Percentiles rank a stretch among this genome's conserved stretches.
phyloP scores from a whole-genome alignment of 495 filamentous ascomycete genomes.

The Aspergillus olivimuriae region DNA sequence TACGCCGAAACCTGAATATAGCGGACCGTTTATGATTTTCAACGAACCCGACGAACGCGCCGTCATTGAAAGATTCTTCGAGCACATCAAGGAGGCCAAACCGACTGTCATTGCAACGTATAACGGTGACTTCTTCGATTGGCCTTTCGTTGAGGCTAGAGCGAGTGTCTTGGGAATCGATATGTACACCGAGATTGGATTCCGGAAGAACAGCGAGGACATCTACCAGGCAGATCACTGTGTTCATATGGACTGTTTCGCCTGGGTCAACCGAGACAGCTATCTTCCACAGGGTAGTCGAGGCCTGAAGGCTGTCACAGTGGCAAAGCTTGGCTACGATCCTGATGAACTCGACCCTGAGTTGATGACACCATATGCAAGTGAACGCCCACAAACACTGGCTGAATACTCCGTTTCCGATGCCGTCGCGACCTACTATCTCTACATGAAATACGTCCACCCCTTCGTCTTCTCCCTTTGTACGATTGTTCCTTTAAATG shows the following conservation, averaged over 20 bases:
- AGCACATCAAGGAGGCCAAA: slow-evolving; percentile 88
- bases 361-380: slow-evolving; percentile 92
- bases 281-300: slow-evolving; percentile 96
- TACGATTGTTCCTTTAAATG: slow-evolving; percentile 88
- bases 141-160: slow-evolving; percentile 94
- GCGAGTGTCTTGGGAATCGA: slow-evolving; percentile 94
- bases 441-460: slow-evolving; percentile 99
- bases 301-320: slow-evolving; percentile 95
- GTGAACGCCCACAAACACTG: slow-evolving; percentile 84
- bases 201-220: slow-evolving; percentile 89
- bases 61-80: slow-evolving; percentile 86
- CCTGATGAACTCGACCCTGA: slow-evolving; percentile 97
- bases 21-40: slow-evolving; percentile 91
- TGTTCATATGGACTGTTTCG: slow-evolving; percentile 98
- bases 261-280: slow-evolving; percentile 98
- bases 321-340: slow-evolving; percentile 96
- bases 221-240: slow-evolving; percentile 93
- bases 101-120: slow-evolving; percentile 98
- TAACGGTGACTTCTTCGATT: slow-evolving; percentile 99
- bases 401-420: slow-evolving; percentile 99
- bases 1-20: slow-evolving; percentile 93
- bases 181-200: slow-evolving; percentile 98
- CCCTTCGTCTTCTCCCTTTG: slow-evolving; percentile 98
- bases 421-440: slow-evolving; percentile 96
- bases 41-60: slow-evolving; percentile 93